These are phyloP conservation scores for Pythium vanterpoolii DNA, from an alignment of 352 stramenopile species.

Conservation along the genomic window DNA sequence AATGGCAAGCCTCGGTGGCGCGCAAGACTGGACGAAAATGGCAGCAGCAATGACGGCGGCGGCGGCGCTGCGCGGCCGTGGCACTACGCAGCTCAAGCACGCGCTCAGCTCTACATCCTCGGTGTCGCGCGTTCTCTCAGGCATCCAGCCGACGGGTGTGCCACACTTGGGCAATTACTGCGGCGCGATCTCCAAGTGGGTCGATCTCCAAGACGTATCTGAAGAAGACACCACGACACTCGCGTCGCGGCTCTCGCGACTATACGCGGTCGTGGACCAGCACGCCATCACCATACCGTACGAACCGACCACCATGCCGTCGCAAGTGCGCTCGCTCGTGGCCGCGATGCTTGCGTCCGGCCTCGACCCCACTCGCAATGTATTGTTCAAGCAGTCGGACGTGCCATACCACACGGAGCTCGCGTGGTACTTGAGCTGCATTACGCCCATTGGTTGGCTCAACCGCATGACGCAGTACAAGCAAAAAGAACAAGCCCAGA, in stretches of 20 bases:
- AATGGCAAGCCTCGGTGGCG: neutral
- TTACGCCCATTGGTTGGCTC: conserved; percentile 97
- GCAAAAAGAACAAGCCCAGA: conserved; percentile 92
- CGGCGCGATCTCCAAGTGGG: conserved; percentile 97
- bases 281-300: conserved; percentile 98
- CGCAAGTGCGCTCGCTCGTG: conserved; percentile 89
- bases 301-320: conserved; percentile 85
- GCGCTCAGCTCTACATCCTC: neutral
- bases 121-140: conserved; percentile 88
- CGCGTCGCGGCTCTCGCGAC: conserved; percentile 20
- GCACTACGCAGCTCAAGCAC: conserved; percentile 12
- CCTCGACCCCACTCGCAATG: conserved; percentile 68
- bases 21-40: conserved; percentile 9
- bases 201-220: conserved; percentile 88
- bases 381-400: conserved; percentile 84
- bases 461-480: conserved; percentile 99
- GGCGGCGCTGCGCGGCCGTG: conserved; percentile 8
- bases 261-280: conserved; percentile 93
- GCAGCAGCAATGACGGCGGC: conserved; percentile 8
- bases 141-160: conserved; percentile 98
- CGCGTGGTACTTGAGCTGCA: conserved; percentile 96
- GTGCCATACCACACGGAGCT: conserved; percentile 92
- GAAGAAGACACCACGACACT: conserved; percentile 16
- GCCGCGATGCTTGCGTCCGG: conserved; percentile 95
- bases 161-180: conserved; percentile 99